Base-by-base conservation (phyloP, 179 eudicot species). In the Silene noctiflora region DNA sequence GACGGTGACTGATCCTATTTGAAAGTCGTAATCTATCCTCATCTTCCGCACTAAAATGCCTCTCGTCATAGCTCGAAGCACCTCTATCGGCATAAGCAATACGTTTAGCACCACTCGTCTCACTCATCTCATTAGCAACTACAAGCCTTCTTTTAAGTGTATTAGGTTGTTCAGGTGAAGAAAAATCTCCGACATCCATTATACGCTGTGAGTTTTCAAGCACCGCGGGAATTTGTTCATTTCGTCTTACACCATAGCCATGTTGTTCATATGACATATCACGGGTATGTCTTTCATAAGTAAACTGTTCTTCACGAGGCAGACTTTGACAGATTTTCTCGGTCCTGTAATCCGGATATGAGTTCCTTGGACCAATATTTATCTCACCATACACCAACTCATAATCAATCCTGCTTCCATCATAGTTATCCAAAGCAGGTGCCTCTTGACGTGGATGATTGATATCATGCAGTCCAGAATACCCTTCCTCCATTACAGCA, bases 81-180 rank as follows among this genome's bases (percentile, higher is more conserved):
- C 65, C 71, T 53, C 69, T 72, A 75, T 20, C 58, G 79, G 74
- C 42, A 66, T 75, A 51, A 74, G 69, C 46, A 69, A 42, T 65
- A 27, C 25, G 78, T 48, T 78, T 77, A 20, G 76, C 20, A 75
- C 61, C 58, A 51, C 73, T 75, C 77, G 11, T 20, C 7, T 46
- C 56, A 61, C 73, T 75, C 79, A 6, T 19, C 6, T 46, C 62
- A 29, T 53, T 78, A 65, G 33, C 73, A 51, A 10, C 6, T 9
- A 8, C 60, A 27, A 56, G 71, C 77, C 73, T 79, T 79, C 82
- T 72, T 79, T 78, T 78, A 46, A 7, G 66, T 27, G 42, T 72
- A 46, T 60, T 19, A 25, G 61, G 35, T 25, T 59, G 71, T 67
- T 72, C 79, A 66, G 24, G 46, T 20, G 35, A 71, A 64, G 6